Percentiles rank a stretch among this genome's conserved stretches.
Evolutionary conservation across 495 filamentous ascomycete genomes (phyloP).

Genomic region (Staphylotrichum tortipilum): DNA sequence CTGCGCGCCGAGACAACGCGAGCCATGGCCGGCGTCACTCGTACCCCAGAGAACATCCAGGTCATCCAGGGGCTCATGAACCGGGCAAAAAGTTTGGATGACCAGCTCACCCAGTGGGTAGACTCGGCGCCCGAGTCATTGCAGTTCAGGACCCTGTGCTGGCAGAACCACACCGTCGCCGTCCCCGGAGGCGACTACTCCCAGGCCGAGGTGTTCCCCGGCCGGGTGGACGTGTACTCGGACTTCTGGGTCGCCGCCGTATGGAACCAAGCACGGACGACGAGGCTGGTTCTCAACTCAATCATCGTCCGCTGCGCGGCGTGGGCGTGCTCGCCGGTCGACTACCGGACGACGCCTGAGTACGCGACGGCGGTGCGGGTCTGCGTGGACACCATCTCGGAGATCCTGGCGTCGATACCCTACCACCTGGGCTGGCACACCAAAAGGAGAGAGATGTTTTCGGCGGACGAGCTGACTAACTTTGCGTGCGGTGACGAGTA

Average conservation of each 20-base stretch:
- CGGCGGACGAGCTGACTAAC: slow-evolving; percentile 6
- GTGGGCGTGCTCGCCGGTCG: slow-evolving; percentile 42
- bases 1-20: slow-evolving; percentile 37
- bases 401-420: slow-evolving; percentile 44
- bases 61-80: slow-evolving; percentile 34
- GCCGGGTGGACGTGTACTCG: slow-evolving; percentile 41
- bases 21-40: slow-evolving; percentile 26
- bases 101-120: slow-evolving; percentile 37
- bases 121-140: slow-evolving; percentile 31
- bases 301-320: slow-evolving; percentile 43
- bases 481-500: slow-evolving; percentile 34
- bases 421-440: slow-evolving; percentile 44
- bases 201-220: slow-evolving; percentile 40
- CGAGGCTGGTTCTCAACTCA: slow-evolving; percentile 37
- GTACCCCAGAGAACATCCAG: slow-evolving; percentile 31
- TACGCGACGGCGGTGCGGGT: slow-evolving; percentile 36
- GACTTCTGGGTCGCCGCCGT: slow-evolving; percentile 43
- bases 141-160: slow-evolving; percentile 34
- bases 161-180: slow-evolving; percentile 31
- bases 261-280: slow-evolving; percentile 39
- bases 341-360: slow-evolving; percentile 46
- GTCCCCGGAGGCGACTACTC: slow-evolving; percentile 23
- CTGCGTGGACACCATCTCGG: slow-evolving; percentile 37
- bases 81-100: slow-evolving; percentile 35
- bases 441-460: slow-evolving; percentile 16